A percentile compares a stretch with the other conserved stretches of the same genome.
Conservation (phyloP, 257 asterid genomes). For the Solanum chiquidenum region DNA sequence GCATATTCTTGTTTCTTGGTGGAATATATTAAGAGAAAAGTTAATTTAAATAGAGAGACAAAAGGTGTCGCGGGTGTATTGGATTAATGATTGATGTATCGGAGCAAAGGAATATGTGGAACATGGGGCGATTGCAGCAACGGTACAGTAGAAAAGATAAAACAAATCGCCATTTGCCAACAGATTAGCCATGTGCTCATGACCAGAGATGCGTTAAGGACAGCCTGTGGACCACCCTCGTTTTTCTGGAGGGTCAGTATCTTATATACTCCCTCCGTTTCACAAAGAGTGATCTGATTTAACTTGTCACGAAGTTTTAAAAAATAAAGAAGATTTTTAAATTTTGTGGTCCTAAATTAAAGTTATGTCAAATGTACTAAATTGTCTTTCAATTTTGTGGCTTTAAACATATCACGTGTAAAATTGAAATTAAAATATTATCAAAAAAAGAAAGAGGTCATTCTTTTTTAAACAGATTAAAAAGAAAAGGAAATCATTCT, state of each 20-base stretch:
- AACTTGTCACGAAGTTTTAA: too few relatives aligned
- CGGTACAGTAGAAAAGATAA: not conserved
- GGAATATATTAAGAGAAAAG: not conserved
- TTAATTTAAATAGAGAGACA: not conserved
- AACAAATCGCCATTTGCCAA: not conserved
- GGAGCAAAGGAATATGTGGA: not conserved
- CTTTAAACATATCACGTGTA: too few relatives aligned
- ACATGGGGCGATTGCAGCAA: not conserved
- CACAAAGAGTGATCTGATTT: too few relatives aligned
- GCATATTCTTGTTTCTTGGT: not conserved
- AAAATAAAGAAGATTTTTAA: too few relatives aligned
- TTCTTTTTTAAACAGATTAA: too few relatives aligned
- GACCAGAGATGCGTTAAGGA: not conserved
- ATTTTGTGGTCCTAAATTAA: too few relatives aligned
- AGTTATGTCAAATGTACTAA: too few relatives aligned
- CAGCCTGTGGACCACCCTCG: not conserved
- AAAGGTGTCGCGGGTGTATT: not conserved
- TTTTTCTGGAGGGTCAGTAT: not conserved
- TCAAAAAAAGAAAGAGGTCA: too few relatives aligned
- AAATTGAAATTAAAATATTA: too few relatives aligned
- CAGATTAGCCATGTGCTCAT: not conserved
- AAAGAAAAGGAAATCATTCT: too few relatives aligned
- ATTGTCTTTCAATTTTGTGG: too few relatives aligned
- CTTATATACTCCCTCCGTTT: not conserved
- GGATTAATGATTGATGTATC: not conserved